phyloP scores from a whole-genome alignment of 768 basidiomycete genomes.

The Russula emetica region DNA sequence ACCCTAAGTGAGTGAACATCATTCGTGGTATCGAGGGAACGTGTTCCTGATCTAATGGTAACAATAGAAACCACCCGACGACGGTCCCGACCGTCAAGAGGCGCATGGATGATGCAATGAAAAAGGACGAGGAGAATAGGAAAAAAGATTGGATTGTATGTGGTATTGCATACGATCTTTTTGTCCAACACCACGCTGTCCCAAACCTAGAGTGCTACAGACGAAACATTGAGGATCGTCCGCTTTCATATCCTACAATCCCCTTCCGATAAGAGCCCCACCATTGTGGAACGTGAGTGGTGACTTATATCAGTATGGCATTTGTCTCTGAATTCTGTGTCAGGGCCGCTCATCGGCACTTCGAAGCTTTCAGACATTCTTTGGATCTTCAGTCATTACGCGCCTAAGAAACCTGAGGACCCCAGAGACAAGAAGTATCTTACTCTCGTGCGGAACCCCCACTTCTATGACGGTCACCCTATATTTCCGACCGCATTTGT shows the following conservation, averaged over 20 bases:
- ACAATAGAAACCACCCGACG: background rate
- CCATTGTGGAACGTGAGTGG: conserved; percentile 2
- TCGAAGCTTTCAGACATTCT: background rate
- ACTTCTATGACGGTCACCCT: background rate
- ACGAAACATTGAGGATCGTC: background rate
- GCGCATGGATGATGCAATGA: background rate
- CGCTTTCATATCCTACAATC: background rate
- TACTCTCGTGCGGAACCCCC: conserved; percentile 10
- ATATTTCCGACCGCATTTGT: background rate
- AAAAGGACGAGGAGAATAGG: background rate
- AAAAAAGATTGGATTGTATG: background rate
- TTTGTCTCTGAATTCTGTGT: background rate
- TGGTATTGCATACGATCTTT: background rate
- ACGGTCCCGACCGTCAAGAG: no score
- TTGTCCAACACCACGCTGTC: background rate
- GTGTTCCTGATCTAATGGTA: background rate
- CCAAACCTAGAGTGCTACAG: background rate
- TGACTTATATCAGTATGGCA: background rate
- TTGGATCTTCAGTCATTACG: conserved; percentile 5
- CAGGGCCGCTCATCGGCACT: background rate
- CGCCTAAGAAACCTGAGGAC: no score
- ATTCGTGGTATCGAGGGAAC: no score
- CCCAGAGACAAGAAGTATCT: background rate
- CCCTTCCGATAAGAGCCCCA: background rate
- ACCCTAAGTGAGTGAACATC: background rate